Percentiles rank a stretch among this genome's conserved stretches.
These are phyloP conservation scores for Pythium chondricola DNA, from an alignment of 352 stramenopile genomes.

Conservation along the genomic window DNA sequence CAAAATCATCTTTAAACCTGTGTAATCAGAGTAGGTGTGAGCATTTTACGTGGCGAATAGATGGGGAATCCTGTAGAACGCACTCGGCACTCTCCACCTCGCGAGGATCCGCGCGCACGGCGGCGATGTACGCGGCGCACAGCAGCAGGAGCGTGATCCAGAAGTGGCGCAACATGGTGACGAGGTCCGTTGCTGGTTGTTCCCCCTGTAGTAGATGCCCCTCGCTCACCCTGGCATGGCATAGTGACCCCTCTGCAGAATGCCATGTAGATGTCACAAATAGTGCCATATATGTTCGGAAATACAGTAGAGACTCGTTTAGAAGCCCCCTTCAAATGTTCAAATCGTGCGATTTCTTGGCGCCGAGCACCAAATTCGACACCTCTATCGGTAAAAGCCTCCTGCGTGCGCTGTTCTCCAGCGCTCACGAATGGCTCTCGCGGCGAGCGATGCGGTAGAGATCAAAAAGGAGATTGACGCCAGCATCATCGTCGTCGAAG, in stretches of 20 bases:
- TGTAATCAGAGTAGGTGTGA: not conserved
- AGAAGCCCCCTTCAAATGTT: no score
- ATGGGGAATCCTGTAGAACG: slow-evolving; percentile 17
- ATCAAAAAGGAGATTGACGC: slow-evolving; percentile 4
- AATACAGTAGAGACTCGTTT: no score
- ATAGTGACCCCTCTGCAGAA: not conserved
- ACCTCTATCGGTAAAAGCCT: not conserved
- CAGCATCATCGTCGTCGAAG: not conserved
- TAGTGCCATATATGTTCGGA: not conserved
- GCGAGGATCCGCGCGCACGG: slow-evolving; percentile 33
- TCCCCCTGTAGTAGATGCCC: not conserved
- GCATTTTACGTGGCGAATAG: not conserved
- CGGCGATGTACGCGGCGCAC: slow-evolving; percentile 11
- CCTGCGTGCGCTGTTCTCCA: not conserved
- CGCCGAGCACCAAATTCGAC: not conserved
- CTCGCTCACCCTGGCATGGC: no score
- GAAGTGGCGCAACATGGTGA: slow-evolving; percentile 20
- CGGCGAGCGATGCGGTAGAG: not conserved
- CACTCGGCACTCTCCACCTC: slow-evolving; percentile 63
- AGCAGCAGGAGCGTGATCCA: slow-evolving; percentile 29
- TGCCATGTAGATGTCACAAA: not conserved
- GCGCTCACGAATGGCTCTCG: slow-evolving; percentile 10
- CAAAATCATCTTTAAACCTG: slow-evolving; percentile 65
- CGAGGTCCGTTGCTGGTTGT: not conserved
- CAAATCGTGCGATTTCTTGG: not conserved